A percentile compares a stretch with the other conserved stretches of the same genome.
Conservation (phyloP, 2,329 filamentous ascomycete species). For the Cladophialophora carrionii region DNA sequence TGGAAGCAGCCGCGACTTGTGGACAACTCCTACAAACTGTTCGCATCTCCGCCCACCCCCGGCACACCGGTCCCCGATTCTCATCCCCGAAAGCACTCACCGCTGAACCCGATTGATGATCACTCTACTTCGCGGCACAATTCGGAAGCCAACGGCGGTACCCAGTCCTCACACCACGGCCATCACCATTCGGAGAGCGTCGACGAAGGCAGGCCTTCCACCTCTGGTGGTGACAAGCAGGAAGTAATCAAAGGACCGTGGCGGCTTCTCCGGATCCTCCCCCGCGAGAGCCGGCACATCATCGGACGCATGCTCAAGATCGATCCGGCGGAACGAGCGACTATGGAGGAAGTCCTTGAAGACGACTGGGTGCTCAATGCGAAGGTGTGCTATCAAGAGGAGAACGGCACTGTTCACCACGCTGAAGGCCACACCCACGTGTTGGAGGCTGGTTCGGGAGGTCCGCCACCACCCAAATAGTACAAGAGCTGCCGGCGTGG, state of each 20-base stretch:
- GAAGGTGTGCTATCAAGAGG: conserved; percentile 78
- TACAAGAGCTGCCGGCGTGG: conserved; percentile 7
- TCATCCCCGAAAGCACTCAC: conserved; percentile 42
- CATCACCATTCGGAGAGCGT: conserved; percentile 31
- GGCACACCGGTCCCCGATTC: conserved; percentile 57
- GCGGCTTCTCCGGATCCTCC: conserved; percentile 82
- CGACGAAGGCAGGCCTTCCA: conserved; percentile 29
- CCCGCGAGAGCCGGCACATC: conserved; percentile 85
- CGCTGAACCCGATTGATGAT: conserved; percentile 28
- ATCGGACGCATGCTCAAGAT: conserved; percentile 91
- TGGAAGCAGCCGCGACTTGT: conserved; percentile 93
- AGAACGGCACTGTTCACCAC: conserved; percentile 71
- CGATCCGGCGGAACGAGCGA: conserved; percentile 79
- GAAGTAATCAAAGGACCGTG: conserved; percentile 90
- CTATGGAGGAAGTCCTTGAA: conserved; percentile 79
- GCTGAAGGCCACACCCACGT: conserved; percentile 81
- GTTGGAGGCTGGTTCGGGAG: conserved; percentile 66
- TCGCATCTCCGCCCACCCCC: conserved; percentile 80
- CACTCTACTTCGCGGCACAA: conserved; percentile 19
- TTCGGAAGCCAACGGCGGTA: conserved; percentile 29
- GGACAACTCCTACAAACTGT: conserved; percentile 94
- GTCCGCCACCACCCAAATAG: conserved; percentile 37
- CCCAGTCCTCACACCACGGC: conserved; percentile 35
- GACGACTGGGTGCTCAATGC: conserved; percentile 90
- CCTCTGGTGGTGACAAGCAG: conserved; percentile 56